Evolutionary conservation across 129 eudicot species (phyloP), one percentile per base, ranked within the genome.

Genomic region (Tagetes patula): DNA sequence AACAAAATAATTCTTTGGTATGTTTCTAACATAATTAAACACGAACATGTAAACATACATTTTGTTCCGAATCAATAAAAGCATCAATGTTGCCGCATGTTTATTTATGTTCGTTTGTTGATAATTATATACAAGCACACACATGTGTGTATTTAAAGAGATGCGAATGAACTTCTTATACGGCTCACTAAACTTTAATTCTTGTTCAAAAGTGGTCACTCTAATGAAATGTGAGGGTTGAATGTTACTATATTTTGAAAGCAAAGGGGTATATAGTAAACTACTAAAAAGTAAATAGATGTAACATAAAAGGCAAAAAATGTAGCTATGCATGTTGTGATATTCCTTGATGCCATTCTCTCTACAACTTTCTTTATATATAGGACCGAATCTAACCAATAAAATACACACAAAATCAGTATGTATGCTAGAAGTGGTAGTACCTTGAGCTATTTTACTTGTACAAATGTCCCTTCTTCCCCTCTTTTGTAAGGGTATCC

Each of bases 341-440:
- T 70, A 77, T 46, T 83, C 88, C 78, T 74, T 75, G 54, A 55
- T 64, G 67, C 65, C 71, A 81, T 81, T 78, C 83, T 40, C 68
- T 47, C 81, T 81, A 83, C 86, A 82, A 82, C 80, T 79, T 68
- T 82, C 82, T 82, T 75, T 20, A 20, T 20, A 20, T 20, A 76
- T 52, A 72, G 70, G 76, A 82, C 86, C 89, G 78, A 85, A 85
- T 85, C 86, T 79, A 42, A 56, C 49, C 74, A 72, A 39, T 41
- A 61, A 49, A 33, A 69, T 27, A 34, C 56, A 71, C 73, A 60
- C 56, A 33, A 48, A 43, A 6, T 46, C 20, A 37, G 37, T 47
- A 53, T 49, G 65, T 49, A 54, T 32, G 71, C 65, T 58, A 20
- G 2, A 59, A 31, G 20, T 30, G 42, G 68, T 63, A 14, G 82